Evolutionary conservation across 2,329 filamentous ascomycete genomes (phyloP), one percentile per base, ranked within the genome.

Genomic region (Alternaria conjuncta): DNA sequence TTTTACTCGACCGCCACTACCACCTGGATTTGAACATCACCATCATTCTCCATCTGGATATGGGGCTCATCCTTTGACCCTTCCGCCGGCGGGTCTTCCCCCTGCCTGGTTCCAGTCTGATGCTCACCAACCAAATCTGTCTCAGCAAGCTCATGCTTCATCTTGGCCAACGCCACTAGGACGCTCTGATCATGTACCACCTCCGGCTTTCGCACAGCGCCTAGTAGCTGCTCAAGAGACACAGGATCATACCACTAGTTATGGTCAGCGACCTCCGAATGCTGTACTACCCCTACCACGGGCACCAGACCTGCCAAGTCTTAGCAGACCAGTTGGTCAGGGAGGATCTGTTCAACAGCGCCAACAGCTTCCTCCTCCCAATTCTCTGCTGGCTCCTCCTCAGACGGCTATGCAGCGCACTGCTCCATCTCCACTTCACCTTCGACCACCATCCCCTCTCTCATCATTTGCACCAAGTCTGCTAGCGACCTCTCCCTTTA

Each of bases 401-500:
- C 50, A 44, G 6, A 15, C 55, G 9, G 23, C 66, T n/a, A 70
- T 74, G 5, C 53, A 65, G 30, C 70, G 72, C 41, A 64, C 62
- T 15, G 63, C 64, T 3, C 64, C 71, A 3, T 45, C 62, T 6
- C 63, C 68, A 6, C 57, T 66, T 6, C 57, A 32, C 20, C 43
- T 56, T 36, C 64, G 55, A 21, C 30, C 57, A 25, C 62, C 57
- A 12, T 67, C 65, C 0, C 61, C 69, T 3, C 51, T 69, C 30
- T 53, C 64, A 8, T 59, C 65, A 7, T 46, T 68, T 12, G 54
- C 47, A 10, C 60, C 67, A 5, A 63, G 54, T 11, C 26, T 71
- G 7, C 58, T 69, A 28, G 57, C 60, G n/a, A 70, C 65, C 9
- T 69, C 63, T 1, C 68, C 66, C 23, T 71, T 70, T 23, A 23